These are phyloP conservation scores for Fusarium duplospermum DNA, from an alignment of 2,329 filamentous ascomycete genomes.

Conservation along the genomic window DNA sequence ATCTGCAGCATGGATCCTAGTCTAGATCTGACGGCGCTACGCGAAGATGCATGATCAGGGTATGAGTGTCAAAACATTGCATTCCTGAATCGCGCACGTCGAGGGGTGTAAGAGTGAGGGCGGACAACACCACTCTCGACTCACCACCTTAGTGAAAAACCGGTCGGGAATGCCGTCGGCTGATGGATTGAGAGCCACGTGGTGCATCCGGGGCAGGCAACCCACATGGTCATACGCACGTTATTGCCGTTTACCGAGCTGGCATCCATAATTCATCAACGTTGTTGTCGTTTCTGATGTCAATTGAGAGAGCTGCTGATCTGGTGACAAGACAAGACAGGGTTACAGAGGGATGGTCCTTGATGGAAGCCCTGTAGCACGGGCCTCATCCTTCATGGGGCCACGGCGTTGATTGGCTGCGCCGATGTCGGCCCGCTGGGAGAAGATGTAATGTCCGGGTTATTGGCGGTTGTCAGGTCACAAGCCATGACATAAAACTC, in stretches of 20 bases:
- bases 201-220: background rate
- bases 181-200: conserved; percentile 26
- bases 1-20: conserved; percentile 1
- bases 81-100: background rate
- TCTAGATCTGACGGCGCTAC: background rate
- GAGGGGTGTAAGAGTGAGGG: conserved; percentile 4
- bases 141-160: conserved; percentile 7
- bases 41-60: background rate
- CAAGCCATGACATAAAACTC: background rate
- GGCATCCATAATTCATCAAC: background rate
- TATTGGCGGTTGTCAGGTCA: background rate
- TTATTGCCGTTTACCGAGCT: background rate
- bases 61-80: background rate
- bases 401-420: background rate
- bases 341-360: background rate
- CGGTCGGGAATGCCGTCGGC: conserved; percentile 16
- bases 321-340: background rate
- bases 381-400: background rate
- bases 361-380: background rate
- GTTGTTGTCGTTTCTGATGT: background rate
- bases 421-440: background rate
- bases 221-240: background rate
- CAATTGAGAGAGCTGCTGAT: background rate
- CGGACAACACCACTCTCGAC: conserved; percentile 23
- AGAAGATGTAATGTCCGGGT: background rate